Evolutionary conservation across 2,329 filamentous ascomycete species (phyloP).

Genomic region (Colletotrichum lentis): DNA sequence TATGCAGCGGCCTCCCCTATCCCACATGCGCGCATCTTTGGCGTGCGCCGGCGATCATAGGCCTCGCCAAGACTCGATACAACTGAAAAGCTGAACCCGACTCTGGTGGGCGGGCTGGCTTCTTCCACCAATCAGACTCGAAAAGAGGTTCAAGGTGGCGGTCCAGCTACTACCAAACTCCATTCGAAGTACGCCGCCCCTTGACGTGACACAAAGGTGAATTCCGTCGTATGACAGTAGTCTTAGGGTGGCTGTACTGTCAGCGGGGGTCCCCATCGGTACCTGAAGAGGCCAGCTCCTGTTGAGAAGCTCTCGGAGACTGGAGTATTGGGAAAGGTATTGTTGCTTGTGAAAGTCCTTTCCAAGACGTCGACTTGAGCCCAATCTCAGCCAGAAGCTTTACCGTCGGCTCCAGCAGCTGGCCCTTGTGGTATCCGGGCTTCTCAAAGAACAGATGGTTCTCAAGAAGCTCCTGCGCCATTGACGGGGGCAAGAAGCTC

Average conservation of each 20-base stretch:
- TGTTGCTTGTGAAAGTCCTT: too few species aligned
- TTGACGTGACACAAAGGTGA: neutral
- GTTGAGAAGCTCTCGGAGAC: too few species aligned
- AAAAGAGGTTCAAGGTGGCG: neutral
- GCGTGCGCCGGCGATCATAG: neutral
- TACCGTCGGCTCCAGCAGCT: constrained; percentile 5
- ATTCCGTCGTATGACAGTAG: neutral
- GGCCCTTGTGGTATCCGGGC: constrained; percentile 38
- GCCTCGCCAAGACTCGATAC: neutral
- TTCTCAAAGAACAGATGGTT: constrained; percentile 41
- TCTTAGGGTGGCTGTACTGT: too few species aligned
- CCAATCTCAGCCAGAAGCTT: constrained; percentile 26
- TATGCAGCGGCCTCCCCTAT: neutral
- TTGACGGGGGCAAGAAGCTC: constrained; percentile 39
- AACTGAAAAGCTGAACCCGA: neutral
- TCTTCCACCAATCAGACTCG: constrained; percentile 20
- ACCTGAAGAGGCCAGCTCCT: too few species aligned
- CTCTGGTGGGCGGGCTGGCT: neutral
- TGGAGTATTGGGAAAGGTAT: too few species aligned
- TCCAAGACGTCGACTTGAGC: constrained; percentile 26
- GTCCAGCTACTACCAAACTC: neutral
- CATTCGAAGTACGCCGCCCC: too few species aligned
- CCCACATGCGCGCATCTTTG: neutral
- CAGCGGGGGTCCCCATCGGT: too few species aligned
- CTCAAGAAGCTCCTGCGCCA: constrained; percentile 41